Conservation (phyloP, 139 green algal species). For the Pleodorina starrii region DNA sequence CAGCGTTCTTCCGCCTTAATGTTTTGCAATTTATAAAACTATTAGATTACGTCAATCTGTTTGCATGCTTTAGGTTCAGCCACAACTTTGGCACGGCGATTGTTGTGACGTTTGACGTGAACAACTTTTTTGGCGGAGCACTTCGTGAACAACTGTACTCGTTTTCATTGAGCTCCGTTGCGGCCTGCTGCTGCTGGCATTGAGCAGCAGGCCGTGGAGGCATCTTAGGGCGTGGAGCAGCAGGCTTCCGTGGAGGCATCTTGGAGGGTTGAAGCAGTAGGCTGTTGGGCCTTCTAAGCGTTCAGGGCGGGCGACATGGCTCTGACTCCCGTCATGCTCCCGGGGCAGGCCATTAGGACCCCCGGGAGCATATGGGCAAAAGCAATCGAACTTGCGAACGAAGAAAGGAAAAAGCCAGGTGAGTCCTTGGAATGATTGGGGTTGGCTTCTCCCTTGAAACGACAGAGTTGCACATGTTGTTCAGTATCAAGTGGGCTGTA, state of each 20-base stretch:
- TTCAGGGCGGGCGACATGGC: constrained; percentile 6
- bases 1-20: not conserved
- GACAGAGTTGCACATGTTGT: not conserved
- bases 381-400: constrained; percentile 55
- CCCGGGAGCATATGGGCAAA: constrained; percentile 70
- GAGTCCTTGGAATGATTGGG: no score
- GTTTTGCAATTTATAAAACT: not conserved
- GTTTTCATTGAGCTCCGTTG: not conserved
- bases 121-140: not conserved
- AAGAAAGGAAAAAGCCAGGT: constrained; percentile 64
- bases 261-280: not conserved
- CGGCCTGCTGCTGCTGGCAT: constrained; percentile 16
- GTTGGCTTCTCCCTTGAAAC: no score
- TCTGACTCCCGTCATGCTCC: constrained; percentile 2
- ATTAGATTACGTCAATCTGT: no score
- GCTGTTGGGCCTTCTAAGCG: no score
- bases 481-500: no score
- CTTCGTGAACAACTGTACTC: not conserved
- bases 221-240: no score
- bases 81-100: no score
- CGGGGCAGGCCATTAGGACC: constrained; percentile 44
- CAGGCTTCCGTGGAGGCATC: no score
- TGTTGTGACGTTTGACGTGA: not conserved
- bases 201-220: constrained; percentile 17
- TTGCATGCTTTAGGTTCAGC: no score